phyloP scores from a whole-genome alignment of 1,284 basidiomycete genomes.

The Cutaneotrichosporon sp. region DNA sequence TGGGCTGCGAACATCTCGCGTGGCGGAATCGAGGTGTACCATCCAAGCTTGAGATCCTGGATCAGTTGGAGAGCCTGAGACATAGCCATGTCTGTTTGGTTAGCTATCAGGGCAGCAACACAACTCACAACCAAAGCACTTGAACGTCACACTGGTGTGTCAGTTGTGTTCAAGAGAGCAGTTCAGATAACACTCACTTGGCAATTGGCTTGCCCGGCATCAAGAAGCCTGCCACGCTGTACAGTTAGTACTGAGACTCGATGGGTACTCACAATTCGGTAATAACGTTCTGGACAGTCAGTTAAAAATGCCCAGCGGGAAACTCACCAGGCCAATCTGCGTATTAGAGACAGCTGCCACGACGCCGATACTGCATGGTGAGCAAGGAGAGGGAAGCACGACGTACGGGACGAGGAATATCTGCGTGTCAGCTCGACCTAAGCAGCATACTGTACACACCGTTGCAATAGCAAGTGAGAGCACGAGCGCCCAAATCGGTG shows the following conservation, averaged over 20 bases:
- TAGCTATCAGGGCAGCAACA: conserved; percentile 8
- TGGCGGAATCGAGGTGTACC: conserved; percentile 47
- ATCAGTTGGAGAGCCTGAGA: conserved; percentile 49
- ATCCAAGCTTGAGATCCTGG: conserved; percentile 51
- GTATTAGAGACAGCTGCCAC: conserved; percentile 53
- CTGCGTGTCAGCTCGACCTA: conserved; percentile 17
- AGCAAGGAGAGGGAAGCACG: no score
- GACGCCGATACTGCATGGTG: no score
- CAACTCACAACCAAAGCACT: conserved; percentile 45
- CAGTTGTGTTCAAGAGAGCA: background rate
- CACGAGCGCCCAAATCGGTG: conserved; percentile 52
- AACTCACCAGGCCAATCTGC: conserved; percentile 46
- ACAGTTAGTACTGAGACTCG: background rate
- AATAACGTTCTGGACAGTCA: conserved; percentile 51
- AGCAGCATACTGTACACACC: conserved; percentile 18
- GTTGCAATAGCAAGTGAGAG: conserved; percentile 50
- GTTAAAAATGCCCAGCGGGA: no score
- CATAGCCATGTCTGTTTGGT: conserved; percentile 48
- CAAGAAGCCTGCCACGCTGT: conserved; percentile 50
- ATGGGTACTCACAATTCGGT: conserved; percentile 48
- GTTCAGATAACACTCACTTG: conserved; percentile 48
- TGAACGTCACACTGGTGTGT: conserved; percentile 45
- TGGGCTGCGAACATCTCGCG: conserved; percentile 53
- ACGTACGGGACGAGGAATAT: conserved; percentile 46
- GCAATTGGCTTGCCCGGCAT: conserved; percentile 54